These are phyloP conservation scores for Cryomyces minteri DNA, from an alignment of 495 filamentous ascomycete genomes.

Conservation along the genomic window DNA sequence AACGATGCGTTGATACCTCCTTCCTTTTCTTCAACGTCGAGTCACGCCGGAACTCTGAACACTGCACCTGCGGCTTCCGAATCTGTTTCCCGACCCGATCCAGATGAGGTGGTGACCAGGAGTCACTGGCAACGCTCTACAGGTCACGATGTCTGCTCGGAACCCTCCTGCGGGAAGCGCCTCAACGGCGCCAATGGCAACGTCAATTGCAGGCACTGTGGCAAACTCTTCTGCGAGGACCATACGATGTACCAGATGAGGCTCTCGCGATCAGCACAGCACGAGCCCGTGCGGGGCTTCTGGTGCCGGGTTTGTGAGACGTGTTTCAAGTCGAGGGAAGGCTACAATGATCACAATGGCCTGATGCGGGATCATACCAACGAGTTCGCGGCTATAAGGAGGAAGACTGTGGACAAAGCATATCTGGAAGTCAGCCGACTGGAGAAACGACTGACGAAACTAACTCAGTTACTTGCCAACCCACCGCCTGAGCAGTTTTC, in stretches of 20 bases:
- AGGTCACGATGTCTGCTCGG: constrained; percentile 62
- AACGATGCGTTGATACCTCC: constrained; percentile 44
- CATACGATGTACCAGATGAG: constrained; percentile 99
- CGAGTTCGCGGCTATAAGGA: constrained; percentile 45
- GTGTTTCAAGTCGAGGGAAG: constrained; percentile 88
- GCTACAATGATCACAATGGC: constrained; percentile 83
- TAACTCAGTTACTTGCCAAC: constrained; percentile 67
- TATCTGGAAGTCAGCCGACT: constrained; percentile 72
- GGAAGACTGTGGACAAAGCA: constrained; percentile 63
- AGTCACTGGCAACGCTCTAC: constrained; percentile 72
- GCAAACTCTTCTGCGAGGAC: constrained; percentile 86
- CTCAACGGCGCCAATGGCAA: constrained; percentile 62
- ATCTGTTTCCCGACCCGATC: constrained; percentile 39
- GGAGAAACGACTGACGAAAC: constrained; percentile 78
- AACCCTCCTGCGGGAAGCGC: constrained; percentile 66
- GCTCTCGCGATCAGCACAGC: constrained; percentile 70
- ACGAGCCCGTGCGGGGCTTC: constrained; percentile 80
- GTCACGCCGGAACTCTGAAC: constrained; percentile 3
- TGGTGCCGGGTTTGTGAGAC: constrained; percentile 97
- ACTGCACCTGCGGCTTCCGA: constrained; percentile 15
- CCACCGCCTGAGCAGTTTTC: constrained; percentile 41
- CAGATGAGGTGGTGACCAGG: constrained; percentile 75
- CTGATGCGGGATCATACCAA: constrained; percentile 30
- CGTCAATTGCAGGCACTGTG: constrained; percentile 85
- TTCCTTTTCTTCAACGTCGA: constrained; percentile 8